Percentiles rank a stretch among this genome's conserved stretches.
These are phyloP conservation scores for Pleurostoma richardsiae DNA, from an alignment of 2,329 filamentous ascomycete species.

Conservation along the genomic window DNA sequence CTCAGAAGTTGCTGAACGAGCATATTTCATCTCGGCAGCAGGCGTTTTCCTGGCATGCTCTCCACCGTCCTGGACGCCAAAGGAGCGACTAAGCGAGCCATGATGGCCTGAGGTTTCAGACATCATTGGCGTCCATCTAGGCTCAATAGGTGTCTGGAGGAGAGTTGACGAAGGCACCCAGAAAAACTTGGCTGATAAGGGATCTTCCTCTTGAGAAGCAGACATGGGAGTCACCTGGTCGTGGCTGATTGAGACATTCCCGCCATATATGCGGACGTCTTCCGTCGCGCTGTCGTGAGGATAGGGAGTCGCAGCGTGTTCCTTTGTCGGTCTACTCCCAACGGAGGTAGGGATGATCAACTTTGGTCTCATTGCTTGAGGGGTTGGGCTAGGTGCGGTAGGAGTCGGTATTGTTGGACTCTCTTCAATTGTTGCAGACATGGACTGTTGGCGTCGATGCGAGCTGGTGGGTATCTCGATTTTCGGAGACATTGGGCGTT, in stretches of 20 bases:
- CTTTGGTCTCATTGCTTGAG: slow-evolving; percentile 19
- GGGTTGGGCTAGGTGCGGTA: slow-evolving; percentile 26
- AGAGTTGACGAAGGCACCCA: slow-evolving; percentile 13
- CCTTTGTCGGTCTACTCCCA: background rate
- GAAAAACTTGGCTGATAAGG: slow-evolving; percentile 13
- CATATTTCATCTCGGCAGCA: too few relatives aligned
- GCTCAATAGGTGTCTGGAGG: slow-evolving; percentile 12
- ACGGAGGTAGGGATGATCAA: slow-evolving; percentile 15
- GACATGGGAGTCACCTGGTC: slow-evolving; percentile 2
- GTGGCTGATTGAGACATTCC: slow-evolving; percentile 7
- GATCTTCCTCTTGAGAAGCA: slow-evolving; percentile 6
- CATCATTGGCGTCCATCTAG: slow-evolving; percentile 5
- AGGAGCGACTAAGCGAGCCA: too few relatives aligned
- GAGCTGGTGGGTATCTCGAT: background rate
- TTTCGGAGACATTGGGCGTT: background rate
- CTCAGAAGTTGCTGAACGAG: too few relatives aligned
- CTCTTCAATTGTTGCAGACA: slow-evolving; percentile 1
- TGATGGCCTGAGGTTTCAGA: background rate
- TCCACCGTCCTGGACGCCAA: too few relatives aligned
- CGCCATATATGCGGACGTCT: slow-evolving; percentile 13
- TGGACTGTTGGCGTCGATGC: background rate
- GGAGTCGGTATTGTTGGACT: slow-evolving; percentile 19
- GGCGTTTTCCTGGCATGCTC: too few relatives aligned
- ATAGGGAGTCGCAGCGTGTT: slow-evolving; percentile 18
- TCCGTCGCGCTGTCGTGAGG: slow-evolving; percentile 14